These are phyloP conservation scores for Meyerozyma sp. DNA, from an alignment of 1,139 yeast genomes.

Conservation along the genomic window DNA sequence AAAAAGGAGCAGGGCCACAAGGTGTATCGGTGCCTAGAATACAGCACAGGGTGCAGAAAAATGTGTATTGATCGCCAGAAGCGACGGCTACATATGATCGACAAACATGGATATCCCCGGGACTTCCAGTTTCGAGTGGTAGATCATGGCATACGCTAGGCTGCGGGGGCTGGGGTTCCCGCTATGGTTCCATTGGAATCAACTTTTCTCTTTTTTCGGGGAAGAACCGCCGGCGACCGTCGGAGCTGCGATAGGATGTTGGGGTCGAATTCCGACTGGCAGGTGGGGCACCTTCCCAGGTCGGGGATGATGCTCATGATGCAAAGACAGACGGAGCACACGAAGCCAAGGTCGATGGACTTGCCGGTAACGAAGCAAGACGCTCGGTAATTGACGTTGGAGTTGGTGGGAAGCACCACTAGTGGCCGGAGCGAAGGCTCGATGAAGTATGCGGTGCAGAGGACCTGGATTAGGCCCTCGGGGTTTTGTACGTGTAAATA, in stretches of 20 bases:
- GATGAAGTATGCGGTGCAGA: constrained; percentile 63
- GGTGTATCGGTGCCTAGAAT: constrained; percentile 35
- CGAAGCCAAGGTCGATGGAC: constrained; percentile 89
- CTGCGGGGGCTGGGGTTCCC: no score
- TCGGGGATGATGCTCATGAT: constrained; percentile 61
- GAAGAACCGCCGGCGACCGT: constrained; percentile 41
- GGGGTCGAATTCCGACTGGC: constrained; percentile 49
- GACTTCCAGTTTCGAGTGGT: constrained; percentile 36
- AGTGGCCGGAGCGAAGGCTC: constrained; percentile 78
- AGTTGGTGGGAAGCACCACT: constrained; percentile 76
- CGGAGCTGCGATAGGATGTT: constrained; percentile 28
- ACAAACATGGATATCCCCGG: constrained; percentile 45
- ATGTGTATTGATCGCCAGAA: constrained; percentile 24
- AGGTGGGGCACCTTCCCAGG: constrained; percentile 52
- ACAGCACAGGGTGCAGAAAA: constrained; percentile 27
- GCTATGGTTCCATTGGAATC: constrained; percentile 1
- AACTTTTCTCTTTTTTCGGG: constrained; percentile 32
- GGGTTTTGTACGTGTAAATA: constrained; percentile 75
- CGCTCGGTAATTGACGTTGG: constrained; percentile 88
- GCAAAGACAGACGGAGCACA: constrained; percentile 92
- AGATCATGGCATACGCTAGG: constrained; percentile 15
- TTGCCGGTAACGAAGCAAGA: constrained; percentile 88
- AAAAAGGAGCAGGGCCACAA: constrained; percentile 32
- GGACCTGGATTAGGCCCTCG: constrained; percentile 67
- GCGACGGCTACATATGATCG: constrained; percentile 43